A percentile compares a stretch with the other conserved stretches of the same genome.
phyloP scores from a whole-genome alignment of 106 monocot species.

The Iris macrosiphon region DNA sequence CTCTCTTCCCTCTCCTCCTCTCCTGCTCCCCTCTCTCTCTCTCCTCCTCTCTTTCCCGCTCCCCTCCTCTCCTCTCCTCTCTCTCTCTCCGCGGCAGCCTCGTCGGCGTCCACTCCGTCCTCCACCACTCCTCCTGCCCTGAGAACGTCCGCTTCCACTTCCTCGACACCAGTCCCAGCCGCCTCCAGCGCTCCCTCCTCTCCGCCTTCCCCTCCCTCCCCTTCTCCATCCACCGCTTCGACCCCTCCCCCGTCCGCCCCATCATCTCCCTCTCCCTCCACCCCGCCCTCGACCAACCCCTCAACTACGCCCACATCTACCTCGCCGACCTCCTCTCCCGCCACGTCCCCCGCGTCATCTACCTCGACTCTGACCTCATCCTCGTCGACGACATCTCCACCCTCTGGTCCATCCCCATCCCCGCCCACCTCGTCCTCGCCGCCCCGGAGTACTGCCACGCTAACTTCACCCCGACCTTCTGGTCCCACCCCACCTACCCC shows the following conservation, averaged over 20 bases:
- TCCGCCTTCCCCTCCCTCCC: constrained; percentile 36
- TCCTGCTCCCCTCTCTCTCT: constrained; percentile 19
- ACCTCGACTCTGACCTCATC: neutral
- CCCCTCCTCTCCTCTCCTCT: constrained; percentile 69
- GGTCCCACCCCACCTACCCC: constrained; percentile 30
- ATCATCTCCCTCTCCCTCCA: constrained; percentile 73
- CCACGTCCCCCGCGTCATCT: neutral
- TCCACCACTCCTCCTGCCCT: constrained; percentile 50
- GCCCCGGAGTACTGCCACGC: constrained; percentile 98
- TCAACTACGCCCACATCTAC: too few species aligned
- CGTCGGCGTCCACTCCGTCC: constrained; percentile 53
- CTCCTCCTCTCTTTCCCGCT: constrained; percentile 25
- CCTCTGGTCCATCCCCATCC: neutral
- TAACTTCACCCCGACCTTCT: constrained; percentile 67
- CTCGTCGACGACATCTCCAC: neutral
- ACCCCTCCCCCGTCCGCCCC: constrained; percentile 36
- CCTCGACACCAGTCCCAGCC: constrained; percentile 25
- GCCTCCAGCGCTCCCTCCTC: constrained; percentile 20
- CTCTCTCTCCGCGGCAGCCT: constrained; percentile 75
- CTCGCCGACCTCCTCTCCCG: neutral
- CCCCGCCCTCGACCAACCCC: too few species aligned
- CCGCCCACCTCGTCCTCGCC: constrained; percentile 23
- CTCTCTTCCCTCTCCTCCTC: constrained; percentile 41
- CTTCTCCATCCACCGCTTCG: constrained; percentile 52
- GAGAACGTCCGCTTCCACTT: constrained; percentile 55